Evolutionary conservation across 345 rosid genomes (phyloP), one percentile per base, ranked within the genome.

Genomic region (Erucastrum elatum): DNA sequence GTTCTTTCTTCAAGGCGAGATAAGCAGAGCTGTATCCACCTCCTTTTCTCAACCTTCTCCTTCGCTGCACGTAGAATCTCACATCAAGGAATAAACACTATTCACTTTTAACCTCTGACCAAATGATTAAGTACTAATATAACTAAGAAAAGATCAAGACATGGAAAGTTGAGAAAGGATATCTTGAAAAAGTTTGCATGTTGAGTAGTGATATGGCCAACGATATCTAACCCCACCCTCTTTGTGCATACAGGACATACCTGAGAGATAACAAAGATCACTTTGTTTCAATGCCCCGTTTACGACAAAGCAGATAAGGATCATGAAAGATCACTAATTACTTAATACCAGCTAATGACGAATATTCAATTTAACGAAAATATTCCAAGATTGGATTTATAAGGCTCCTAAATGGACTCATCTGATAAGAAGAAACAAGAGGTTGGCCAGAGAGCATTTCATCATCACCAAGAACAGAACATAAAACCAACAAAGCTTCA

Each of bases 171-270:
- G 3, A 64, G 4, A 64, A 80, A 87, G 98, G 98, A 93, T 93
- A 90, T 90, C 86, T 84, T 91, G n/a, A 88, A 87, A 4, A 88
- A 84, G 77, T 74, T 93, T 5, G 90, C 89, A 68, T 88, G 98
- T 35, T 91, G 97, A 64, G 80, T 76, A 1, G 97, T 86, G 30
- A 93, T 87, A 68, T 91, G 98, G 82, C 90, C 82, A 53, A 91
- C 90, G 64, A 91, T 87, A 72, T 90, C 88, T 79, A 78, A 68
- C 74, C 97, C 94, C 44, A 88, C 92, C 82, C 89, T 83, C 78
- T 89, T 87, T 1, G 87, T 77, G 72, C 96, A 93, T 41, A 91
- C 90, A 31, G 94, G 98, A 70, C 94, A 91, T 0, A 87, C 89
- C 98, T 89, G 90, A 16, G 64, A 80, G 26, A 56, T 30, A 21